Evolutionary conservation across 148 eudicot species (phyloP), one percentile per base, ranked within the genome.

Genomic region (Euryodendron excelsum): DNA sequence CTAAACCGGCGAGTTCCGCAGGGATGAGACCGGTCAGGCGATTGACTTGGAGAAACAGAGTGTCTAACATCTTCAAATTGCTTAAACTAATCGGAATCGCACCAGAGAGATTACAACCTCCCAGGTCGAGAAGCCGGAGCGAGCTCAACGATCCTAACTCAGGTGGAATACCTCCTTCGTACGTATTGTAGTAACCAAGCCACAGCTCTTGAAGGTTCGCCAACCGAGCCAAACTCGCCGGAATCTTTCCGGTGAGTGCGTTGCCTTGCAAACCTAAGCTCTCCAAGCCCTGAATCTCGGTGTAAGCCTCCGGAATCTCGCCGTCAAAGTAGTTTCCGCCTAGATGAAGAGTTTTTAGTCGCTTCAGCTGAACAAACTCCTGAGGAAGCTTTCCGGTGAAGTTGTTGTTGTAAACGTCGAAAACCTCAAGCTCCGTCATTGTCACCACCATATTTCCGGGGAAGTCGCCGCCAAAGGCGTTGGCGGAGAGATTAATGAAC

Each of bases 291-390:
- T 59, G 31, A 7, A 96, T 47, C 27, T 84, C 81, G 0, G 91
- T 81, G 69, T 82, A 96, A 0, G 37, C 65, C 53, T 71, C 86
- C 31, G 97, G 99, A 69, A 96, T 96, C 41, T 72, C 77, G 2
- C 99, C 99, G 65, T 82, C 47, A 41, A 96, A 96, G 67, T 64
- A 96, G 55, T 96, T 96, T 0, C 99, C 99, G 0, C 90, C 97
- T 0, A 96, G 85, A 0, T 41, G 28, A 0, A 96, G 85, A 45
- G 59, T 68, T 21, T 41, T 65, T 0, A 96, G 69, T 4, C 71
- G 76, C 68, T 79, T 82, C 72, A 90, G 55, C 12, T 15, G 17
- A 3, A 72, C 65, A 0, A 96, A 30, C 64, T 83, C 84, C 52
- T 3, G 14, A 28, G 99, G 98, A 0, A 96, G 84, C 1, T 69